Evolutionary conservation across 1,139 yeast species (phyloP).

Genomic region (Hemisphaericaspora lyxosophila): DNA sequence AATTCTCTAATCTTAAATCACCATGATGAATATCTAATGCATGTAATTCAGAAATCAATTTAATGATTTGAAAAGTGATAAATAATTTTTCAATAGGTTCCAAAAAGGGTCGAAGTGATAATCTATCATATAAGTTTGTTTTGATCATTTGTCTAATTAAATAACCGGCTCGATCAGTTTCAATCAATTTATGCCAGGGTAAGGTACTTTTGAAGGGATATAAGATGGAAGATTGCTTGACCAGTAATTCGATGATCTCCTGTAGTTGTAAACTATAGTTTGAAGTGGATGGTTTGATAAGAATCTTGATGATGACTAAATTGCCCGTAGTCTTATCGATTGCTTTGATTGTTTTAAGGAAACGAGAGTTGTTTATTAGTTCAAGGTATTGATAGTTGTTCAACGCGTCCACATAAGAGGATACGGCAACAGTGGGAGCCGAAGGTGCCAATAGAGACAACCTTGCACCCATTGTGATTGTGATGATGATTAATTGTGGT

Average conservation of each 20-base stretch:
- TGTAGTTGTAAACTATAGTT: constrained; percentile 36
- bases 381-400: constrained; percentile 72
- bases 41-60: constrained; percentile 65
- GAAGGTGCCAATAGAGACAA: constrained; percentile 84
- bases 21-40: constrained; percentile 69
- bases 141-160: constrained; percentile 77
- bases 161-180: constrained; percentile 92
- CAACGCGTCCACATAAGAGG: constrained; percentile 82
- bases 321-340: constrained; percentile 60
- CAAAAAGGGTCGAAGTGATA: constrained; percentile 84
- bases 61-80: constrained; percentile 76
- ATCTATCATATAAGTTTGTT: constrained; percentile 79
- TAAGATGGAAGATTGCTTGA: constrained; percentile 38
- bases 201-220: constrained; percentile 60
- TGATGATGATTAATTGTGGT: background rate
- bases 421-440: constrained; percentile 88
- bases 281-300: constrained; percentile 67
- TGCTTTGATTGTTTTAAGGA: constrained; percentile 83
- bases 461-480: constrained; percentile 76
- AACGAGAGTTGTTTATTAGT: constrained; percentile 72
- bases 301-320: constrained; percentile 70
- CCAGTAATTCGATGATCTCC: constrained; percentile 31
- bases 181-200: constrained; percentile 72
- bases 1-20: constrained; percentile 87
- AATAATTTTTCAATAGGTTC: constrained; percentile 81